Conservation (phyloP, 164 flowering plant genomes). For the Protea cynaroides region DNA sequence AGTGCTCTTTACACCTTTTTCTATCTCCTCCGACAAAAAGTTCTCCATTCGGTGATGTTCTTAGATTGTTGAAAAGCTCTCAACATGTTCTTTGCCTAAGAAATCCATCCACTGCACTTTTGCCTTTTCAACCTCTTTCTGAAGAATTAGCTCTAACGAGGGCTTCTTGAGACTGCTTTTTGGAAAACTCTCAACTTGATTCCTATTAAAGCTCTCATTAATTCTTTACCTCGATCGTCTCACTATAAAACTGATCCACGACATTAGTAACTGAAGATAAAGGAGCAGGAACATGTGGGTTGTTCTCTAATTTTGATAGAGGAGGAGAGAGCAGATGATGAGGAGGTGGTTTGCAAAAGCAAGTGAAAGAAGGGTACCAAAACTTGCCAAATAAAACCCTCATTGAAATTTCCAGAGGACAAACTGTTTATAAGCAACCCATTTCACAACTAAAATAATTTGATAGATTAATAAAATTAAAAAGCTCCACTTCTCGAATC, state of each 20-base stretch:
- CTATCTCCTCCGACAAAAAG: too few relatives aligned
- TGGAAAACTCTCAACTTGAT: conserved; percentile 19
- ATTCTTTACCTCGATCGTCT: conserved; percentile 25
- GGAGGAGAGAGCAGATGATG: conserved; percentile 43
- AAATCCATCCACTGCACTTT: conserved; percentile 74
- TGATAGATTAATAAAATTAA: not conserved
- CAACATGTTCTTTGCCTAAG: conserved; percentile 61
- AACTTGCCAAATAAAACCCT: conserved; percentile 71
- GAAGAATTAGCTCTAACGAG: conserved; percentile 11
- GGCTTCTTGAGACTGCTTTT: conserved; percentile 53
- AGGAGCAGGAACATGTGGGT: conserved; percentile 35
- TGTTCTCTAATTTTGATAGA: conserved; percentile 53
- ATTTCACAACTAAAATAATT: not conserved
- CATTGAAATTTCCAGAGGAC: conserved; percentile 31
- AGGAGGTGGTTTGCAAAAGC: conserved; percentile 69
- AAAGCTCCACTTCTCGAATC: conserved; percentile 1
- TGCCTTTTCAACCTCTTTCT: conserved; percentile 29
- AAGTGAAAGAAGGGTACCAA: conserved; percentile 62
- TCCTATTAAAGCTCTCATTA: conserved; percentile 26
- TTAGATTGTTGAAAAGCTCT: too few relatives aligned
- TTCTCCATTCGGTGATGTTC: too few relatives aligned
- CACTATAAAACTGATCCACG: conserved; percentile 22
- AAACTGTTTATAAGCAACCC: conserved; percentile 5
- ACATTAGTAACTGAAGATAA: conserved; percentile 29
- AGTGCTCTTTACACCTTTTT: too few relatives aligned